Evolutionary conservation across 139 green algal genomes (phyloP).

Genomic region (Eudorina sp.): DNA sequence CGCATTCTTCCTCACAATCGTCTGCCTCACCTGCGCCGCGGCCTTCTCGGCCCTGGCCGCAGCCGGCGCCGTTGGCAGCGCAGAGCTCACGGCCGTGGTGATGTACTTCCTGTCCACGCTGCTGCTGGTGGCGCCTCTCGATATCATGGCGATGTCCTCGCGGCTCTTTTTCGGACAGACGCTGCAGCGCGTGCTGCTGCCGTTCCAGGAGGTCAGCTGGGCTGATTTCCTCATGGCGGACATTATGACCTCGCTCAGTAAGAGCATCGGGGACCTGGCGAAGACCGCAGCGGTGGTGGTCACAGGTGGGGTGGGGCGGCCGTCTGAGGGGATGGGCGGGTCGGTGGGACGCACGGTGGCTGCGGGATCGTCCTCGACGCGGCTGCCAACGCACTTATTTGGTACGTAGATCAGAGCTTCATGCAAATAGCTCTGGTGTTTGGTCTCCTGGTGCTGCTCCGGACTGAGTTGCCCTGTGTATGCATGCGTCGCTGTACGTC

Average conservation of each 20-base stretch:
- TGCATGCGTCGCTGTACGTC: too few relatives aligned
- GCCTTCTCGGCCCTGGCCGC: slow-evolving; percentile 44
- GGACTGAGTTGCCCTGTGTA: too few relatives aligned
- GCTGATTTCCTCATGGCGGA: slow-evolving; percentile 97
- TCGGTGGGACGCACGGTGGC: too few relatives aligned
- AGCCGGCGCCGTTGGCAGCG: neutral
- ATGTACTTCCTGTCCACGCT: slow-evolving; percentile 64
- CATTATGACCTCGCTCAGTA: slow-evolving; percentile 92
- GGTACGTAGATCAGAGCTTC: too few relatives aligned
- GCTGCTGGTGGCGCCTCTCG: slow-evolving; percentile 67
- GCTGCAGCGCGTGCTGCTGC: slow-evolving; percentile 74
- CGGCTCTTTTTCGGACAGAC: slow-evolving; percentile 78
- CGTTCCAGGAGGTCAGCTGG: slow-evolving; percentile 85
- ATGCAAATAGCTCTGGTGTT: too few relatives aligned
- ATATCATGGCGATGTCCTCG: slow-evolving; percentile 48
- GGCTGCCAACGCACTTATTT: too few relatives aligned
- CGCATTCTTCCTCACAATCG: slow-evolving; percentile 54
- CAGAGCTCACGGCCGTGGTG: slow-evolving; percentile 58
- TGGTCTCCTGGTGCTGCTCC: too few relatives aligned
- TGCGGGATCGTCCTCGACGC: too few relatives aligned
- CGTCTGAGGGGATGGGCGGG: too few relatives aligned
- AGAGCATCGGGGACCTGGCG: slow-evolving; percentile 83
- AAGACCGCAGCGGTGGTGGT: slow-evolving; percentile 69
- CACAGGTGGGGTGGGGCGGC: slow-evolving; percentile 39
- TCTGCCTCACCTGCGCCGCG: slow-evolving; percentile 53